Evolutionary conservation across 805 yeast genomes (phyloP), one percentile per base, ranked within the genome.

Genomic region (Saccharomycopsis selenospora): DNA sequence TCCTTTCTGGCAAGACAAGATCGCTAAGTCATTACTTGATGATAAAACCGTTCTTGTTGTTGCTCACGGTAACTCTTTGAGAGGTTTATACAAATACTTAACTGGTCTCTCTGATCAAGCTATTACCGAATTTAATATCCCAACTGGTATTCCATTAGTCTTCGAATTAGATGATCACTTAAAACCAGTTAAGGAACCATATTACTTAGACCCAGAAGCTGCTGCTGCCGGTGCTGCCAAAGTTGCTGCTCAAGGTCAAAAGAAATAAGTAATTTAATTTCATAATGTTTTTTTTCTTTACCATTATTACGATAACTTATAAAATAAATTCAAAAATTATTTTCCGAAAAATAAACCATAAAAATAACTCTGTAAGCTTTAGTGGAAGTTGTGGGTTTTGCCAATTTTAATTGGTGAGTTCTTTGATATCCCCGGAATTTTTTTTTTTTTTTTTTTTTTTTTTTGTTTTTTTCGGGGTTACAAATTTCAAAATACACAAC

Each of bases 191-290:
- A 89, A 89, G 82, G 85, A 88, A 60, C 81, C 95, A 61, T 88
- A 90, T 80, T 90, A 90, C 82, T 83, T 90, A 72, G 98, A 90
- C 75, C 98, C 98, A 64, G 97, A 88, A 76, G 98, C 97, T 64
- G 98, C 98, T 64, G 96, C 90, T 57, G 96, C 96, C 49, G 98
- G 98, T 78, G 98, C 97, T 58, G 97, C 97, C 66, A 96, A 96
- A 53, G 98, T 90, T 61, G 98, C 97, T 62, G 87, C 87, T 62
- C 98, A 90, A 76, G 98, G 98, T 69, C 75, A 75, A 67, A 79
- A 78, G 75, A 76, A 77, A 61, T 72, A 67, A 52, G 25, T 33
- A n/a, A n/a, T n/a, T n/a, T n/a, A n/a, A n/a, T n/a, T n/a, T n/a
- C n/a, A n/a, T 13, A n/a, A n/a, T n/a, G n/a, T n/a, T n/a, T n/a